Percentiles rank a stretch among this genome's conserved stretches.
phyloP scores from a whole-genome alignment of 352 stramenopile species.

The Phytophthora multivora region DNA sequence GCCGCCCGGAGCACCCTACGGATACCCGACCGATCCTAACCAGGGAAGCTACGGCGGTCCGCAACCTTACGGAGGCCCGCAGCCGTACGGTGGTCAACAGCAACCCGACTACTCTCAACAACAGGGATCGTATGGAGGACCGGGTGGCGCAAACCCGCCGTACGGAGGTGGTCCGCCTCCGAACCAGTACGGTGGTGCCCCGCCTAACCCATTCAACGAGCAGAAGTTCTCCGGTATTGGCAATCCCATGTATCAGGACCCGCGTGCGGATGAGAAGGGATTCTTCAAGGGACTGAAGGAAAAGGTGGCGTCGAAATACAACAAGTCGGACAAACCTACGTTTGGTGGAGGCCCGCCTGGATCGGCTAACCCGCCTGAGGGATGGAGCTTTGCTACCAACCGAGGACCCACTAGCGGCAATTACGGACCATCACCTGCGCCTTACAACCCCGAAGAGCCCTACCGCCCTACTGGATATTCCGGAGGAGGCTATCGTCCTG shows the following conservation, averaged over 20 bases:
- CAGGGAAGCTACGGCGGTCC: slow-evolving; percentile 55
- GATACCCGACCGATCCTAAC: slow-evolving; percentile 52
- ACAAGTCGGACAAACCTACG: slow-evolving; percentile 66
- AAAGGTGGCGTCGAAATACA: slow-evolving; percentile 82
- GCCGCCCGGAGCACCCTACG: slow-evolving; percentile 41
- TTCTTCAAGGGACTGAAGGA: slow-evolving; percentile 90
- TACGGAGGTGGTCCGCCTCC: slow-evolving; percentile 43
- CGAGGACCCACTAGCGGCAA: slow-evolving; percentile 76
- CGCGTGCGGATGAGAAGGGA: slow-evolving; percentile 82
- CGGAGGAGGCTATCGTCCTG: slow-evolving; percentile 57
- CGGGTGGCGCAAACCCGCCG: slow-evolving; percentile 30
- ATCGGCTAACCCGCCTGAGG: slow-evolving; percentile 71
- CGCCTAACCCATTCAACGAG: slow-evolving; percentile 59
- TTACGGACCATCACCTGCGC: slow-evolving; percentile 51
- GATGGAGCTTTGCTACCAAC: slow-evolving; percentile 88
- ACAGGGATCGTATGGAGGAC: slow-evolving; percentile 49
- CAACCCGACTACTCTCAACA: slow-evolving; percentile 52
- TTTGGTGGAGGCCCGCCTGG: slow-evolving; percentile 68
- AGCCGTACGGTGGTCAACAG: slow-evolving; percentile 48
- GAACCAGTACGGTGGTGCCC: slow-evolving; percentile 49
- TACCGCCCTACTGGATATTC: slow-evolving; percentile 63
- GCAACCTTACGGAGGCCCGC: slow-evolving; percentile 40
- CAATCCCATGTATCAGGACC: slow-evolving; percentile 95
- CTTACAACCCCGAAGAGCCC: slow-evolving; percentile 85
- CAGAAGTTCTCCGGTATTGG: slow-evolving; percentile 93